phyloP scores from a whole-genome alignment of 805 yeast genomes.

The Wickerhamiella dianesei region DNA sequence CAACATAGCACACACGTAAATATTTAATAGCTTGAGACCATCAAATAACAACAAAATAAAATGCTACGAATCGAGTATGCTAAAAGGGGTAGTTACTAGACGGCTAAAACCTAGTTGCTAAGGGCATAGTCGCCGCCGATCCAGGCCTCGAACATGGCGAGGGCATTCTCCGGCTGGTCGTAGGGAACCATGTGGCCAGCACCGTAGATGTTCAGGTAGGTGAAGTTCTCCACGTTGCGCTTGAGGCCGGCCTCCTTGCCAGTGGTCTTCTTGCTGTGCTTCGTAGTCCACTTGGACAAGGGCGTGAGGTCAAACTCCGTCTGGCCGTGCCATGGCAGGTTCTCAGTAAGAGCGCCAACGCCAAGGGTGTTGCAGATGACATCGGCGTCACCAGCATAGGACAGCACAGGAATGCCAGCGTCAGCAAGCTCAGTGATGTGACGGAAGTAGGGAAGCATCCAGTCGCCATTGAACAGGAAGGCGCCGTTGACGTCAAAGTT shows the following conservation, averaged over 20 bases:
- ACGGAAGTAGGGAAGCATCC: slow-evolving; percentile 50
- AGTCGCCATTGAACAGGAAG: slow-evolving; percentile 56
- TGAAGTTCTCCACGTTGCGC: slow-evolving; percentile 47
- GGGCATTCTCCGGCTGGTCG: slow-evolving; percentile 73
- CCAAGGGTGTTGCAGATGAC: slow-evolving; percentile 91
- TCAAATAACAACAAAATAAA: neutral
- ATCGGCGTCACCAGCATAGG: slow-evolving; percentile 92
- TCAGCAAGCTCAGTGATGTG: slow-evolving; percentile 48
- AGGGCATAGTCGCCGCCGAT: slow-evolving; percentile 43
- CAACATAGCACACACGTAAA: no score
- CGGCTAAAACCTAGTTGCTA: slow-evolving; percentile 3
- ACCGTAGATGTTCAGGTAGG: slow-evolving; percentile 66
- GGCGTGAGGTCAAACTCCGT: slow-evolving; percentile 32
- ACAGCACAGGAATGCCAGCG: slow-evolving; percentile 59
- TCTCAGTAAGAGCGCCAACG: slow-evolving; percentile 68
- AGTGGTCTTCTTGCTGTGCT: slow-evolving; percentile 18
- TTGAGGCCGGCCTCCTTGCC: slow-evolving; percentile 50
- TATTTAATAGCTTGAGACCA: no score
- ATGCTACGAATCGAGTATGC: neutral
- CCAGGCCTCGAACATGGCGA: slow-evolving; percentile 86
- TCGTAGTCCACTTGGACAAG: slow-evolving; percentile 17
- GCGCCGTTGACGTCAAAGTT: slow-evolving; percentile 64
- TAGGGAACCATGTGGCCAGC: slow-evolving; percentile 94
- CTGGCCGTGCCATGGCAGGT: slow-evolving; percentile 49
- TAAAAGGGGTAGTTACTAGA: neutral